Percentiles rank a stretch among this genome's conserved stretches.
These are phyloP conservation scores for Tolypocladium capitatum DNA, from an alignment of 2,329 filamentous ascomycete species.

Conservation along the genomic window DNA sequence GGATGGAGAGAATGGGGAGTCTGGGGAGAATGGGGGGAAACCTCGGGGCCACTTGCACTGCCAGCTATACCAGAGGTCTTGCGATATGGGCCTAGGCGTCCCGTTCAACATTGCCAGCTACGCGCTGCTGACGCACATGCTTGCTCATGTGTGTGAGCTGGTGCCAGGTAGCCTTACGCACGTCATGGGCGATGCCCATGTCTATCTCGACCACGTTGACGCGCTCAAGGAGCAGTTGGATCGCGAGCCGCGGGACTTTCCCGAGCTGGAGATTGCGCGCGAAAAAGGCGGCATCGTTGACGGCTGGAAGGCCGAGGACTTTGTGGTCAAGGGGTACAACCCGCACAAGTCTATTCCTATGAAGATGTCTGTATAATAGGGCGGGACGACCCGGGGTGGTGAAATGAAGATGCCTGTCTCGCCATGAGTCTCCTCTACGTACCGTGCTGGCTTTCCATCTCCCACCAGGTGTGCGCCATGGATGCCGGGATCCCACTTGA, in stretches of 20 bases:
- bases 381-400: too few species aligned
- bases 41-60: constrained; percentile 65
- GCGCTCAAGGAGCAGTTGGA: constrained; percentile 70
- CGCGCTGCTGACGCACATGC: constrained; percentile 86
- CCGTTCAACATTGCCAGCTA: constrained; percentile 98
- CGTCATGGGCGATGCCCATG: constrained; percentile 96
- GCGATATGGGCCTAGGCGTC: constrained; percentile 93
- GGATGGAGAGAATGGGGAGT: constrained; percentile 15
- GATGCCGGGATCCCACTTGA: too few species aligned
- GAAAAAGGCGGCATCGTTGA: constrained; percentile 66
- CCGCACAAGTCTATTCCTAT: constrained; percentile 88
- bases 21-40: constrained; percentile 20
- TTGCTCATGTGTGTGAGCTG: constrained; percentile 75
- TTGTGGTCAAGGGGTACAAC: constrained; percentile 75
- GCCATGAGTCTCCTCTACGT: too few species aligned
- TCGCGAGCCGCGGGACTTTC: constrained; percentile 70
- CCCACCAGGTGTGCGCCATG: too few species aligned
- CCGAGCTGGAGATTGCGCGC: constrained; percentile 58
- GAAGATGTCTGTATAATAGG: constrained; percentile 82
- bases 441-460: too few species aligned
- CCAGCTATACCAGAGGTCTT: constrained; percentile 83
- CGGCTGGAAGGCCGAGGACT: constrained; percentile 80
- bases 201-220: constrained; percentile 87
- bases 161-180: constrained; percentile 81
- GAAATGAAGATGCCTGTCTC: too few species aligned